Base-by-base conservation (phyloP, 2,329 filamentous ascomycete species). In the Aspergillus pseudoviridinutans region DNA sequence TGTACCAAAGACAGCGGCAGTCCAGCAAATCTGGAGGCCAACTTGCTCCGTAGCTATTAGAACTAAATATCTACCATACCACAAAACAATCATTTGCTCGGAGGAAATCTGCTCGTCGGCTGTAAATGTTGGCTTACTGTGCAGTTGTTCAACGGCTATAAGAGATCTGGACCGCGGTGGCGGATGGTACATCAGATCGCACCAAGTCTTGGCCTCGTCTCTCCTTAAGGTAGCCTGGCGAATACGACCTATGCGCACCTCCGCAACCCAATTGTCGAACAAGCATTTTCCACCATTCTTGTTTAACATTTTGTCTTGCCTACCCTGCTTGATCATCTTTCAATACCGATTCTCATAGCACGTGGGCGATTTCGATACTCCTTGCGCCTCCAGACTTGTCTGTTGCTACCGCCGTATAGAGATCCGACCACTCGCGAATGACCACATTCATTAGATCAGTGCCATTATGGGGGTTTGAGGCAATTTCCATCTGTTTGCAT, bases 71-170 rank as follows among this genome's bases (percentile, higher is more conserved):
- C 32, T 17, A 38, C 6, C 32, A 17, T 17, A 17, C 5, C 14
- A 17, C 14, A 38, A 38, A 38, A 17, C 2, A 14, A 17, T 38
- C 14, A 6, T 17, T 38, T 7, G 2, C 14, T 38, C 14, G 14
- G 32, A 35, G 32, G 14, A 38, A 38, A 38, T 38, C 14, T 17
- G 32, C 6, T 38, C 32, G 7, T 38, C 32, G 14, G 32, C 32
- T 38, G 14, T 7, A 38, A 7, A 38, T 7, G 32, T 38, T 38
- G 32, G 32, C 32, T 17, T 38, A 38, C 32, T 38, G 32, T 38
- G 14, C 32, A n/a, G 14, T 52, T 62, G 57, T 51, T 46, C 38
- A 55, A 50, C 29, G 55, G 49, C 46, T 59, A 54, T 57, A 58
- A 61, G 61, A 61, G 41, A 54, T 55, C 47, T 32, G 24, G 27